These are phyloP conservation scores for Plasmopara halstedii DNA, from an alignment of 352 stramenopile genomes.

Conservation along the genomic window DNA sequence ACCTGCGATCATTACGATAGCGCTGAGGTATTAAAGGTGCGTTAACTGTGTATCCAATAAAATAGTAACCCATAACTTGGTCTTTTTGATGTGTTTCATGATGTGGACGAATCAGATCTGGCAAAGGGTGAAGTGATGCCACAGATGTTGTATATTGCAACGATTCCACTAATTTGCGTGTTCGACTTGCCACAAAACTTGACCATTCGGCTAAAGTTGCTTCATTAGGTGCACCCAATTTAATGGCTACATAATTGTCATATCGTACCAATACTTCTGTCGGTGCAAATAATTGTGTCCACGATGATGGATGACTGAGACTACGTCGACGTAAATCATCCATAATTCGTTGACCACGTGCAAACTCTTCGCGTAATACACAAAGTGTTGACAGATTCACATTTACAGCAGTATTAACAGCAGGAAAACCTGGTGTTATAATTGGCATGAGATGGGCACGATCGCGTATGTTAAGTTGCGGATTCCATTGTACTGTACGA, in stretches of 20 bases:
- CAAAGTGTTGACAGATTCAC: conserved; percentile 70
- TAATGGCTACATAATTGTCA: conserved; percentile 72
- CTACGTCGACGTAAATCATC: conserved; percentile 56
- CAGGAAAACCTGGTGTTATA: conserved; percentile 76
- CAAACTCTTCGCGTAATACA: conserved; percentile 72
- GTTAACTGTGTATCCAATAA: conserved; percentile 60
- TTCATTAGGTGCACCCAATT: conserved; percentile 45
- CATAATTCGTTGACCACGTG: conserved; percentile 63
- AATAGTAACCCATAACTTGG: conserved; percentile 43
- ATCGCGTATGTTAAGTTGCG: conserved; percentile 66
- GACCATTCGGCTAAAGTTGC: conserved; percentile 57
- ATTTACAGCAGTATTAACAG: conserved; percentile 80
- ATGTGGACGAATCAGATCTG: conserved; percentile 41
- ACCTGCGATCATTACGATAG: too few relatives aligned
- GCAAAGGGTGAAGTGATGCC: conserved; percentile 58
- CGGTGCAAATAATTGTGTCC: conserved; percentile 65
- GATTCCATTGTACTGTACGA: conserved; percentile 59
- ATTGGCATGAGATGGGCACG: conserved; percentile 82
- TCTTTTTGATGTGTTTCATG: conserved; percentile 1
- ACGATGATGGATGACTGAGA: conserved; percentile 61
- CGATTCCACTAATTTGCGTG: conserved; percentile 76
- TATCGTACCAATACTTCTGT: conserved; percentile 80
- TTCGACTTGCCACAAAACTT: conserved; percentile 76
- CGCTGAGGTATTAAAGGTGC: background rate
- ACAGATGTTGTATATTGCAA: conserved; percentile 62